Evolutionary conservation across 306 rosid genomes (phyloP).

Genomic region (Rosa rugosa): DNA sequence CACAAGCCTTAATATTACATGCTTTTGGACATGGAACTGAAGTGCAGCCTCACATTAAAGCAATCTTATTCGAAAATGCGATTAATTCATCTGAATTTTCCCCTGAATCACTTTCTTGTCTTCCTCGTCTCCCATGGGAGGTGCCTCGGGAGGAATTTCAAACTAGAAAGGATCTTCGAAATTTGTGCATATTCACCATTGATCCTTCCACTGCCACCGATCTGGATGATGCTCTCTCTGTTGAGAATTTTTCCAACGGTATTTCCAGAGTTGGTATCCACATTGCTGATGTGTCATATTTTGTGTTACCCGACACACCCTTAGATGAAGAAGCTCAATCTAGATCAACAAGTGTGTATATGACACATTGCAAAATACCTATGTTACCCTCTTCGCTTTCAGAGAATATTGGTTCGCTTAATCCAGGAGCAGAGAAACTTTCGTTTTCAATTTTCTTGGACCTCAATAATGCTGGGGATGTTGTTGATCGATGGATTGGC

Average conservation of each 20-base stretch:
- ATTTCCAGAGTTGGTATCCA: conserved; percentile 82
- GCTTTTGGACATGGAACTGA: conserved; percentile 68
- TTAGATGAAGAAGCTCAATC: conserved; percentile 67
- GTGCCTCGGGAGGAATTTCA: conserved; percentile 59
- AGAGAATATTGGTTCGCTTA: conserved; percentile 72
- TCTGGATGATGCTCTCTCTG: conserved; percentile 88
- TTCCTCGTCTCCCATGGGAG: conserved; percentile 73
- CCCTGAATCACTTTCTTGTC: conserved; percentile 54
- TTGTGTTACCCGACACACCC: conserved; percentile 67
- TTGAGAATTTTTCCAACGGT: conserved; percentile 66
- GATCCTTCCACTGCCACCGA: conserved; percentile 88
- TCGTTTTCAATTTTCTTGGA: conserved; percentile 76
- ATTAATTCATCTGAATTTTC: conserved; percentile 61
- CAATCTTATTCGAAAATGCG: conserved; percentile 73
- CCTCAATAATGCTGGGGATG: conserved; percentile 54
- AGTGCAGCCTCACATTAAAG: conserved; percentile 65
- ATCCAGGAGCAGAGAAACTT: conserved; percentile 81
- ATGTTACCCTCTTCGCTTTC: conserved; percentile 79
- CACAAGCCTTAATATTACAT: conserved; percentile 57
- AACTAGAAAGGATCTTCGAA: conserved; percentile 69
- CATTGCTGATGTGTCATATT: conserved; percentile 82
- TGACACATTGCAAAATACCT: conserved; percentile 60
- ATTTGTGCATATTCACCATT: conserved; percentile 71
- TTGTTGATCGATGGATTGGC: conserved; percentile 71
- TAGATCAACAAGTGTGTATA: conserved; percentile 78